Evolutionary conservation across 495 filamentous ascomycete species (phyloP), one percentile per base, ranked within the genome.

Genomic region (Peziza echinospora): DNA sequence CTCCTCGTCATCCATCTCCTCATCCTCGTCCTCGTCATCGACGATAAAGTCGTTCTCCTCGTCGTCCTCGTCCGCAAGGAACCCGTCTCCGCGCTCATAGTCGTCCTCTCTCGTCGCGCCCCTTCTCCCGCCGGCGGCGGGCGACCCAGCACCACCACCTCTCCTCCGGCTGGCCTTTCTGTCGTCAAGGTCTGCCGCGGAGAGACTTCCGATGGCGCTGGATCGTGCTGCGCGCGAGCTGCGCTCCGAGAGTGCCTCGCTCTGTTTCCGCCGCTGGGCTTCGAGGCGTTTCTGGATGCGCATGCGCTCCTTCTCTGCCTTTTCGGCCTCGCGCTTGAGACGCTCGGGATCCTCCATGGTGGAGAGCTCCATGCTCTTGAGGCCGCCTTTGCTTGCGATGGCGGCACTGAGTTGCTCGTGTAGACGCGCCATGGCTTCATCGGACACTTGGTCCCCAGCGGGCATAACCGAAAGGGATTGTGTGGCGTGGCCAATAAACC

Each of bases 401-500:
- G 75, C 76, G 2, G 66, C 68, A 17, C 73, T 71, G 34, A 82
- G 57, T 3, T 70, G 70, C 46, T 72, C 70, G 50, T 80, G 76
- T 13, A 84, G 68, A 44, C 70, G 67, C 49, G 73, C 67, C 37
- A 83, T 67, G 2, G 79, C 79, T 41, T 75, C 72, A 49, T 80
- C 77, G 4, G 73, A 69, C 43, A 73, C 67, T 28, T 68, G 56
- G 13, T 37, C 30, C 2, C 65, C 65, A 41, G 53, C 50, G 19
- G 52, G 43, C 4, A 72, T 70, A 44, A 82, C 64, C 2, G 67
- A 67, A 17, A 83, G 66, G 10, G 69, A 67, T 21, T 73, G 67
- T 16, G 80, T 82, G 37, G 82, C 57, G 53, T 81, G 77, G 47
- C 75, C 75, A 21, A 73, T 75, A 43, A 79, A 59, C 54, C 76